phyloP scores from a whole-genome alignment of 306 rosid genomes.

The Begonia loranthoides region DNA sequence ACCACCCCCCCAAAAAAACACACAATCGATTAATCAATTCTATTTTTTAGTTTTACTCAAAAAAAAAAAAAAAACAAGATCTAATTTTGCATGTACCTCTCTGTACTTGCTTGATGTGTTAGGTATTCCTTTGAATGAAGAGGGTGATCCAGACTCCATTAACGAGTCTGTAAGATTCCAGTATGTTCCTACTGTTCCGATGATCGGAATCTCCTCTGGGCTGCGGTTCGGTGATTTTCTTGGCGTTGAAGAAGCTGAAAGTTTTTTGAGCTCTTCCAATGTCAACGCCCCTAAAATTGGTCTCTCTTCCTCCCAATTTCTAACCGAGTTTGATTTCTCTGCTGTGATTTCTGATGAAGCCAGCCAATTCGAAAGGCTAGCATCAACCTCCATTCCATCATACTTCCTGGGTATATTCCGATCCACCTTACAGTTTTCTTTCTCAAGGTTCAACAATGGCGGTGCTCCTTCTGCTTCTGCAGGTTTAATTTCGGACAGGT shows the following conservation, averaged over 20 bases:
- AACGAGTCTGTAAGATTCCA: constrained; percentile 32
- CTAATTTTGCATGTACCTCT: constrained; percentile 58
- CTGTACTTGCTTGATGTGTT: constrained; percentile 77
- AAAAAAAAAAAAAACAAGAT: background rate
- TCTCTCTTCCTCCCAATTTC: constrained; percentile 52
- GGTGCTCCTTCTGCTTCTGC: constrained; percentile 37
- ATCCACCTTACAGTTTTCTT: constrained; percentile 36
- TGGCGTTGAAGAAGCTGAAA: constrained; percentile 54
- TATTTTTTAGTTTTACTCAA: too few species aligned
- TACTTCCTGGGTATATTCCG: constrained; percentile 25
- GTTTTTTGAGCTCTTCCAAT: constrained; percentile 62
- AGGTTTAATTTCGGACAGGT: constrained; percentile 66
- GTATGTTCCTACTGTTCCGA: constrained; percentile 71
- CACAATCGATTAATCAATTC: too few species aligned
- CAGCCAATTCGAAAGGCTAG: background rate
- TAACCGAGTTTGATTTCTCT: constrained; percentile 36
- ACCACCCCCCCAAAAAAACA: constrained; percentile 15
- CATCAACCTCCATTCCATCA: constrained; percentile 5
- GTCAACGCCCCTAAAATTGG: constrained; percentile 86
- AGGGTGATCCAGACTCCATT: constrained; percentile 30
- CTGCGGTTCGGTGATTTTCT: constrained; percentile 56
- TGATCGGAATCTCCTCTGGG: constrained; percentile 65
- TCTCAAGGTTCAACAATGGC: constrained; percentile 30
- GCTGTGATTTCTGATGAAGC: constrained; percentile 19
- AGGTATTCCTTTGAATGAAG: constrained; percentile 74